A percentile compares a stretch with the other conserved stretches of the same genome.
Evolutionary conservation across 1,284 basidiomycete genomes (phyloP).

Genomic region (Ganoderma lucidum): DNA sequence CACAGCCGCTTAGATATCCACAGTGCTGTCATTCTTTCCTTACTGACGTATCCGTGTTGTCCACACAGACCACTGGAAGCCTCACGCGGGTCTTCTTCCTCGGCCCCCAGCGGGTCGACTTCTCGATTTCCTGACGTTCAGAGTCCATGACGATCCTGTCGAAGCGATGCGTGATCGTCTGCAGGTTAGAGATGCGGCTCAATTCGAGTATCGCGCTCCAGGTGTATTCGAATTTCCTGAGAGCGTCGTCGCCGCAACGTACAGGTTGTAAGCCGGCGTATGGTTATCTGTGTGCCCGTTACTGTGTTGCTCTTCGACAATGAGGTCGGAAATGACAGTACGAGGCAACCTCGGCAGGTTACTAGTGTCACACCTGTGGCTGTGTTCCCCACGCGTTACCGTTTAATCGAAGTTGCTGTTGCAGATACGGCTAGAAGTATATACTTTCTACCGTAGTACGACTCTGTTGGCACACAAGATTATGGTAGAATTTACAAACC

Average conservation of each 20-base stretch:
- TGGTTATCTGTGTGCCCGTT: not conserved
- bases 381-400: too few species aligned
- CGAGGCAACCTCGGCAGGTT: too few species aligned
- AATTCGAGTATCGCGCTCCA: constrained; percentile 3
- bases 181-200: not conserved
- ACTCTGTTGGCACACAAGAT: too few species aligned
- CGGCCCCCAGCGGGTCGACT: not conserved
- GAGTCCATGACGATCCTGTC: not conserved
- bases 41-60: not conserved
- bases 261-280: not conserved
- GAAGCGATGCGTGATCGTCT: not conserved
- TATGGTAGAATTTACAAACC: too few species aligned
- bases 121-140: constrained; percentile 3
- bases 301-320: not conserved
- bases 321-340: not conserved
- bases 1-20: not conserved
- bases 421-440: too few species aligned
- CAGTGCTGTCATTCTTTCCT: not conserved
- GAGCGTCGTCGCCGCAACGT: not conserved
- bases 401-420: too few species aligned
- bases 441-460: too few species aligned
- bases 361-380: too few species aligned
- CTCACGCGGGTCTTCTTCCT: not conserved
- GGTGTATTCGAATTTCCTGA: not conserved
- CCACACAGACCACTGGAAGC: not conserved